phyloP scores from a whole-genome alignment of 2,329 filamentous ascomycete species.

The Neurospora sp. region DNA sequence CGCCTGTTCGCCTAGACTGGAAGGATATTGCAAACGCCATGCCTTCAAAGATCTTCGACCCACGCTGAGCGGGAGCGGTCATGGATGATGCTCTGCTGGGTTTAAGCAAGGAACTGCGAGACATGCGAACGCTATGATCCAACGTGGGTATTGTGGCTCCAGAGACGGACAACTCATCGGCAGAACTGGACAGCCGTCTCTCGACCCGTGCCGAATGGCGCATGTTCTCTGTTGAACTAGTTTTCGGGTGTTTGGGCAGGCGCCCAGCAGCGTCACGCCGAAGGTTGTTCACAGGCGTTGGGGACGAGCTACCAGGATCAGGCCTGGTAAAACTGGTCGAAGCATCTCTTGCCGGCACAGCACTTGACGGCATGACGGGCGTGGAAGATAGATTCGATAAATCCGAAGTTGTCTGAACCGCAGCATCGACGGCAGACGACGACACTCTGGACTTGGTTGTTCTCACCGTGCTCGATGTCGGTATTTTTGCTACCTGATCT shows the following conservation, averaged over 20 bases:
- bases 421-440: not conserved
- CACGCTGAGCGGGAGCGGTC: slow-evolving; percentile 7
- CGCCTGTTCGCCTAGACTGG: slow-evolving; percentile 37
- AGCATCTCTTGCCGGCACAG: not conserved
- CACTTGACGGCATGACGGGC: not conserved
- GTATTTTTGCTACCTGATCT: not conserved
- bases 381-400: not conserved
- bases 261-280: slow-evolving; percentile 18
- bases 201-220: slow-evolving; percentile 19
- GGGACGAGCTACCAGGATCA: slow-evolving; percentile 20
- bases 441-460: not conserved
- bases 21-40: slow-evolving; percentile 89
- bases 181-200: slow-evolving; percentile 25
- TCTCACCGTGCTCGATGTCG: not conserved
- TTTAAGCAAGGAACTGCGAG: slow-evolving; percentile 17
- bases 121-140: slow-evolving; percentile 26
- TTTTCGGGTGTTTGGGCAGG: slow-evolving; percentile 17
- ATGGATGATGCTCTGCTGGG: slow-evolving; percentile 12
- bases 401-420: not conserved
- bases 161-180: slow-evolving; percentile 38
- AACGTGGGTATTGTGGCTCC: slow-evolving; percentile 25
- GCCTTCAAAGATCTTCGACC: slow-evolving; percentile 50
- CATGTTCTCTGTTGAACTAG: slow-evolving; percentile 16
- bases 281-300: slow-evolving; percentile 21
- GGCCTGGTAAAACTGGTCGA: not conserved